Base-by-base conservation (phyloP, 2,329 filamentous ascomycete species). In the Ophiostoma perfectum region DNA sequence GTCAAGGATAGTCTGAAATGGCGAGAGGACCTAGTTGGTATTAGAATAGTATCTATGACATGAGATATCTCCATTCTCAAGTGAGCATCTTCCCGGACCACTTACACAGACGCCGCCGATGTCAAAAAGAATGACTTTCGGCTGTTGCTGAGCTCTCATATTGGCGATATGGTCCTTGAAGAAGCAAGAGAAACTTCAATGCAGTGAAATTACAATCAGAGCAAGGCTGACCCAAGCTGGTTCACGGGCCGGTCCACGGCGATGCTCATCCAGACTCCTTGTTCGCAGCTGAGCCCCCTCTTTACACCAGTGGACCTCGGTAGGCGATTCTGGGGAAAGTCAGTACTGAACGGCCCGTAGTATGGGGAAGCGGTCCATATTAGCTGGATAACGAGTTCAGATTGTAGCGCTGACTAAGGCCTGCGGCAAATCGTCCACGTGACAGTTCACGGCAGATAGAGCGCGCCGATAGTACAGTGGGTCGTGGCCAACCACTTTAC, bases 71-170 rank as follows among this genome's bases (percentile, higher is more conserved):
- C 27, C 27, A 27, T 27, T 27, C 27, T 27, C 27, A 27, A 27
- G 27, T 27, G 27, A 27, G 27, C 27, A 27, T 16, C 9, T 3
- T 18, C 36, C 9, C 63, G 9, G 16, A 52, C 14, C 47, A 88
- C 92, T 83, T 89, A 97, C 94, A 83, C 92, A 96, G 73, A 99
- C 95, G 71, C 95, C 95, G 52, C 95, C 95, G 73, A 99, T 95
- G 79, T 99, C 95, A 78, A 98, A 98, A 36, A 99, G 82, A 44
- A 96, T 81, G 68, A 91, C 91, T 73, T 90, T 90, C 42, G 91
- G 90, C 69, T 82, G 81, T 69, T 79, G 81, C 55, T 75, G 75
- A 62, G 74, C 72, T 8, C 80, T 71, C 82, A 84, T 84, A 49
- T 75, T 72, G 47, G 55, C 41, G 36, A 38, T 16, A n/a, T 62